Percentiles rank a stretch among this genome's conserved stretches.
Evolutionary conservation across 202 grass and related monocot species (phyloP).

Genomic region (Carex sylvatica): DNA sequence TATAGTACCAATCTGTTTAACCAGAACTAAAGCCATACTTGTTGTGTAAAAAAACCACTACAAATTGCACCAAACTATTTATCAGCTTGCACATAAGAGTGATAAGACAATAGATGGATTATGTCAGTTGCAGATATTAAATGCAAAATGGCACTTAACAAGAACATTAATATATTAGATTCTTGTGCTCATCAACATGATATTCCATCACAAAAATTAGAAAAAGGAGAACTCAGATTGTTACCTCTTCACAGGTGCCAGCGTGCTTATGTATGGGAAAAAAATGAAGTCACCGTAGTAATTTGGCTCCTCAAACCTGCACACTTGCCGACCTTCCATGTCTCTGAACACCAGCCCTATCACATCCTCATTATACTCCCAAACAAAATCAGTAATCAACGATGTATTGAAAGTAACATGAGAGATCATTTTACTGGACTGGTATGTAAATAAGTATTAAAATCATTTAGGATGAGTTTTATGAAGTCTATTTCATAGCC

Average conservation of each 20-base stretch:
- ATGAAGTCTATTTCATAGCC: too few species aligned
- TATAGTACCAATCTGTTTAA: background rate
- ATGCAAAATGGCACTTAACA: too few species aligned
- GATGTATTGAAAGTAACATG: too few species aligned
- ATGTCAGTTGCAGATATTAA: background rate
- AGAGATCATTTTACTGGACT: too few species aligned
- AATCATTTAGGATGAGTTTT: too few species aligned
- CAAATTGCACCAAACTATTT: conserved; percentile 6
- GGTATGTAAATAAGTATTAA: too few species aligned
- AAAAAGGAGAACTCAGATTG: background rate
- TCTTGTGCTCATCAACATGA: background rate
- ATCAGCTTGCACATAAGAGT: background rate
- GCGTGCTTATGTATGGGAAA: conserved; percentile 38
- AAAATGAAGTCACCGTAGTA: conserved; percentile 37
- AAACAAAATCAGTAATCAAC: background rate
- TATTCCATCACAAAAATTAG: background rate
- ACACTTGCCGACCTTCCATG: background rate
- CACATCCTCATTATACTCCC: background rate
- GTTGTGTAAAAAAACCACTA: background rate
- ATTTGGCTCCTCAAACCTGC: background rate
- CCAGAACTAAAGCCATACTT: background rate
- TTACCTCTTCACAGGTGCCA: conserved; percentile 36
- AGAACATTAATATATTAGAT: background rate
- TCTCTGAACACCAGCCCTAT: conserved; percentile 16
- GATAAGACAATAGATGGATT: background rate